These are phyloP conservation scores for Starmerella stellata DNA, from an alignment of 805 yeast genomes.

Conservation along the genomic window DNA sequence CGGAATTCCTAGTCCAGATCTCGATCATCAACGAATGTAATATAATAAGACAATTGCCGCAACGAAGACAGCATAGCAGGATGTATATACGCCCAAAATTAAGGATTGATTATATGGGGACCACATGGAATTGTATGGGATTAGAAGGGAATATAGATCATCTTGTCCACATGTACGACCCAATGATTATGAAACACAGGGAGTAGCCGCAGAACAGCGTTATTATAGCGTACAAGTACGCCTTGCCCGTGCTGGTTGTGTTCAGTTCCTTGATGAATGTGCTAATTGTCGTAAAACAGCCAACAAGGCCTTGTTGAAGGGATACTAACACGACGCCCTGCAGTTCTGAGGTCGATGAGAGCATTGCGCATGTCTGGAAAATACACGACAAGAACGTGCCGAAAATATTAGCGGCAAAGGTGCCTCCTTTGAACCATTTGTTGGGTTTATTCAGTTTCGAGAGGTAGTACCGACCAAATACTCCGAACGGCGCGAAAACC, in stretches of 20 bases:
- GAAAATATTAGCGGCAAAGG: slow-evolving; percentile 32
- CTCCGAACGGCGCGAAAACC: slow-evolving; percentile 56
- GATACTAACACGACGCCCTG: slow-evolving; percentile 32
- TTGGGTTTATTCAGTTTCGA: slow-evolving; percentile 31
- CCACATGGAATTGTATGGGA: too few species aligned
- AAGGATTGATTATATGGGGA: too few species aligned
- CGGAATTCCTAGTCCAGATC: slow-evolving; percentile 9
- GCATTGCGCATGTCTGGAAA: slow-evolving; percentile 25
- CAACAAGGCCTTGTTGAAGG: slow-evolving; percentile 49
- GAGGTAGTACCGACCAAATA: slow-evolving; percentile 37
- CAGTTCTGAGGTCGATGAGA: slow-evolving; percentile 29
- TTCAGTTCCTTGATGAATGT: slow-evolving; percentile 57
- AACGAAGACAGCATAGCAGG: too few species aligned
- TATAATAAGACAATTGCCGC: too few species aligned
- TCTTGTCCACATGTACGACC: slow-evolving; percentile 51
- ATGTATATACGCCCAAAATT: too few species aligned
- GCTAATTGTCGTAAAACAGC: slow-evolving; percentile 54
- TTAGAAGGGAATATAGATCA: too few species aligned
- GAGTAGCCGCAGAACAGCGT: slow-evolving; percentile 34
- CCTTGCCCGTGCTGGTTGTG: slow-evolving; percentile 22
- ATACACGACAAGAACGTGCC: slow-evolving; percentile 32
- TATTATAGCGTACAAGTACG: slow-evolving; percentile 34
- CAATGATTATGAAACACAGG: slow-evolving; percentile 40
- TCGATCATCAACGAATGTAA: too few species aligned
- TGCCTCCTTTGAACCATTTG: slow-evolving; percentile 35